These are phyloP conservation scores for Kodamaea laetipori DNA, from an alignment of 805 yeast species.

Conservation along the genomic window DNA sequence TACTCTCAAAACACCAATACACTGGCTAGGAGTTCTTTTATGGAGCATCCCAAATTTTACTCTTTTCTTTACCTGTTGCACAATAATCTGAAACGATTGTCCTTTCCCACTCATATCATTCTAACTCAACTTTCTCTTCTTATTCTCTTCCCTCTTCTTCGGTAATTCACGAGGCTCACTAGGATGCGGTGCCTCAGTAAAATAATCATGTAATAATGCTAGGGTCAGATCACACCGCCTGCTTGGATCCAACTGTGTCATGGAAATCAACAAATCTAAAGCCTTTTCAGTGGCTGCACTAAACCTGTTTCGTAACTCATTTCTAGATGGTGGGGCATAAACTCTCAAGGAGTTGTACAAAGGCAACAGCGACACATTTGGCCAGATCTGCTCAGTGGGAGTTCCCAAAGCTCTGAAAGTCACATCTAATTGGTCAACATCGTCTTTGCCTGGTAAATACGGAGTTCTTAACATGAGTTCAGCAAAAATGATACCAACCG, in stretches of 20 bases:
- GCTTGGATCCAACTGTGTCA: slow-evolving; percentile 80
- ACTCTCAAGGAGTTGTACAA: slow-evolving; percentile 69
- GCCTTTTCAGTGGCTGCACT: slow-evolving; percentile 90
- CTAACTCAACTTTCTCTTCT: slow-evolving; percentile 24
- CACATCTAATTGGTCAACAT: slow-evolving; percentile 85
- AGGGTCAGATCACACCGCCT: slow-evolving; percentile 63
- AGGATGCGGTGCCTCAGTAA: slow-evolving; percentile 72
- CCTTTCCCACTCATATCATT: no score
- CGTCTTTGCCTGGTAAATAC: slow-evolving; percentile 90
- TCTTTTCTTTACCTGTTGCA: no score
- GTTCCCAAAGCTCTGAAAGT: slow-evolving; percentile 96
- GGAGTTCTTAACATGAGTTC: slow-evolving; percentile 95
- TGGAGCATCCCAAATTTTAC: neutral
- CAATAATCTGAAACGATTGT: no score
- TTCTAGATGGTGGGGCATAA: slow-evolving; percentile 82
- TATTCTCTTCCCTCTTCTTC: slow-evolving; percentile 32
- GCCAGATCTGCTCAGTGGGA: slow-evolving; percentile 92
- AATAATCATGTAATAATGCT: slow-evolving; percentile 68
- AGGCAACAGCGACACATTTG: slow-evolving; percentile 79
- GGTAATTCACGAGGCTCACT: slow-evolving; percentile 70
- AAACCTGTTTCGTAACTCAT: slow-evolving; percentile 78
- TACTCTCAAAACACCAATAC: no score
- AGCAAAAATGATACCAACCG: slow-evolving; percentile 73
- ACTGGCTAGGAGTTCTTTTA: no score
- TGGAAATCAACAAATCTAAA: slow-evolving; percentile 66